Base-by-base conservation (phyloP, 495 filamentous ascomycete genomes). In the Hyaloscypha bicolor region DNA sequence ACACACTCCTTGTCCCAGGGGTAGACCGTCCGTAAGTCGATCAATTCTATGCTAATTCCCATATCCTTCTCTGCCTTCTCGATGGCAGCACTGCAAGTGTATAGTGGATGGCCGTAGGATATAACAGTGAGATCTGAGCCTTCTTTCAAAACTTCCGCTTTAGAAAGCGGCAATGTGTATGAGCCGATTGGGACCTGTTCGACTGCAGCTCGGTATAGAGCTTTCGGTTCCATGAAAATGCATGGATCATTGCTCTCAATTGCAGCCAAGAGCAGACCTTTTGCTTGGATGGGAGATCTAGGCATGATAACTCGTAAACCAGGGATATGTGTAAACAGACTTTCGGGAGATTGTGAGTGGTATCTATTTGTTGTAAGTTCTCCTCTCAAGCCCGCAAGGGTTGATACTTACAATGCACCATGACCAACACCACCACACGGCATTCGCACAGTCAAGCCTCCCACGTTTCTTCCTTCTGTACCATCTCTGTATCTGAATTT, bases 161-260 rank as follows among this genome's bases (percentile, higher is more conserved):
- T 93, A 57, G 88, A 93, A 4, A 99, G 83, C 1, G 94, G 93
- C 30, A 99, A 83, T 1, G 87, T 88, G 74, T 97, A 99, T 21
- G 90, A 82, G 45, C 83, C 89, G 6, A 87, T 87, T 19, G 95
- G 96, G 3, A 99, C 95, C 76, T 98, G 92, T 76, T 99, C 95
- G 32, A 97, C 93, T 0, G 95, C 93, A 0, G 96, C 96, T 29
- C 95, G 89, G 73, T 99, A 99, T 19, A 99, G 80, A 9, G 94
- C 88, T 80, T 99, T 99, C 0, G 95, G 96, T 77, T 99, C 95
- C 91, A 99, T 90, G 79, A 99, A 97, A 31, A 99, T 80, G 62
- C 94, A 92, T 0, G 95, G 95, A 75, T 99, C 94, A 62, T 93
- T 92, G 75, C 86, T 88, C 45, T 88, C 83, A 66, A 95, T 91